Evolutionary conservation across 257 asterid species (phyloP), one percentile per base, ranked within the genome.

Genomic region (Cordia subcordata): DNA sequence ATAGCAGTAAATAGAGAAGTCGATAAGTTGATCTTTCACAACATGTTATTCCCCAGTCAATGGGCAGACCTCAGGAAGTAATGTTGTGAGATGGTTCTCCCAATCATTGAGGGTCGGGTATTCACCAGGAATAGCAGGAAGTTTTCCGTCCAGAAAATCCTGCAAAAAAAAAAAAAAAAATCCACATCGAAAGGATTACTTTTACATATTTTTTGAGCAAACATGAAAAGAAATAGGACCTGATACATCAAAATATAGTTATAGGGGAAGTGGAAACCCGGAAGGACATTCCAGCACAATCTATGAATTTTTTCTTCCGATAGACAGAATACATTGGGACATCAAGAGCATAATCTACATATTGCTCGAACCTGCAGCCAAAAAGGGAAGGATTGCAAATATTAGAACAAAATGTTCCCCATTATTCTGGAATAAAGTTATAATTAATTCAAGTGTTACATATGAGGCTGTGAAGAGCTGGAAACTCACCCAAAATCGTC

Each of bases 81-180:
- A 89, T 53, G 99, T 93, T 35, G 95, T 89, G 49, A 93, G 81
- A 68, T 93, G 99, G 79, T 89, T 89, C 83, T 93, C 99, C 99
- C 99, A 93, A 71, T 93, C 97, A 60, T 87, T 80, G 45, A 93
- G 81, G 60, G 67, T 86, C 23, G 99, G 99, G 67, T 83, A 85
- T 62, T 86, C 97, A 62, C 94, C 97, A 0, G 85, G 99, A 80
- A 93, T 84, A 60, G 83, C 69, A 52, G 92, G 80, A 61, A 93
- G 99, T 70, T 85, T 93, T 68, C 99, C 99, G 49, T 85, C 92
- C 92, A 93, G 60, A 69, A 93, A 93, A 74, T 89, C 99, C 96
- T 93, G 86, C 70, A 77, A 58, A 60, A 57, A 23, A 39, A 39
- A 5, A 5, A 5, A 39, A 39, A 39, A 39, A 39, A 42, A 61